Evolutionary conservation across 352 stramenopile species (phyloP), one percentile per base, ranked within the genome.

Genomic region (Phytophthora brassicae): DNA sequence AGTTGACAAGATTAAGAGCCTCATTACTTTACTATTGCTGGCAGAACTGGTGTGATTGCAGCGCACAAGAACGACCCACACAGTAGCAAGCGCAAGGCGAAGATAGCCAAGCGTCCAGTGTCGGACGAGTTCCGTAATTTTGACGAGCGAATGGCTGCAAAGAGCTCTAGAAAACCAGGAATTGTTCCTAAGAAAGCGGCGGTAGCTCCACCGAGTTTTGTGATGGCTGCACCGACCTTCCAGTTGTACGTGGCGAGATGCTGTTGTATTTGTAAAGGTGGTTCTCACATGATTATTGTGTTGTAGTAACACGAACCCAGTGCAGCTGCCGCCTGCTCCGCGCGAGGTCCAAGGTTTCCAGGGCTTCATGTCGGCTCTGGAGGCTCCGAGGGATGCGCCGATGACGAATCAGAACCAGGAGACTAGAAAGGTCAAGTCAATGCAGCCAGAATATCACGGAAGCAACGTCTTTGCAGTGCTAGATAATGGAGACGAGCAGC

Each of bases 41-140:
- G 8, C 12, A 88, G 79, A 41, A 23, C 72, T 58, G 65, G 47
- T 17, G 57, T 86, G 3, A 64, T 86, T 20, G 39, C 24, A 36
- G 26, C 36, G 2, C 71, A 87, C 44, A 86, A 77, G 62, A 81
- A 74, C 16, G 66, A 65, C 22, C 56, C 65, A 5, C 52, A 60
- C 7, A 66, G 33, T 26, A 71, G n/a, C 45, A 76, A 68, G 23
- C 56, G 41, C 6, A 67, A 65, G 38, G 56, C 63, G 26, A 73
- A 74, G 20, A 31, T 62, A 20, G 56, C 51, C 2, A 88, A 83
- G 74, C 63, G 75, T 6, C 50, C 47, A 6, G 56, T 89, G n/a
- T 66, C 81, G 11, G 70, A 84, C 39, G 81, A 90, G 39, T 84
- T 89, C 47, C 81, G 84, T 36, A 90, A 81, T 57, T 92, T 90